Percentiles rank a stretch among this genome's conserved stretches.
Evolutionary conservation across 1,139 yeast genomes (phyloP).

Genomic region (Zygosaccharomyces sapae): DNA sequence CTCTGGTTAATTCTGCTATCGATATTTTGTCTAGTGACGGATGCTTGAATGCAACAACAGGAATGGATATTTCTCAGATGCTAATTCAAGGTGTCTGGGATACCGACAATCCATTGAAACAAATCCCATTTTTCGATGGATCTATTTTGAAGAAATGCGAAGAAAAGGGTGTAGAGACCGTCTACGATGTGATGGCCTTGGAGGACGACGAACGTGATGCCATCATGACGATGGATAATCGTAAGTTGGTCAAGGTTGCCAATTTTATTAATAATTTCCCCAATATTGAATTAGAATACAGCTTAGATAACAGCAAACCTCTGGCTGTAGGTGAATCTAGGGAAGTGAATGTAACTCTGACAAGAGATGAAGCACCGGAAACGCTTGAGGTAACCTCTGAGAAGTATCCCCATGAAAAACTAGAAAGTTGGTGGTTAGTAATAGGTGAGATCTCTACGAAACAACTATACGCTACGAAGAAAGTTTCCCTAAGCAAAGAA

Average conservation of each 20-base stretch:
- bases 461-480: conserved; percentile 71
- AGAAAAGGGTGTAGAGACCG: conserved; percentile 56
- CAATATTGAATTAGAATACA: conserved; percentile 65
- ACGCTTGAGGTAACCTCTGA: conserved; percentile 56
- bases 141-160: conserved; percentile 57
- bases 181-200: conserved; percentile 78
- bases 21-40: conserved; percentile 83
- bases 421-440: conserved; percentile 86
- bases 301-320: conserved; percentile 40
- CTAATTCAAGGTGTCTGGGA: conserved; percentile 85
- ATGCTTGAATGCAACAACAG: conserved; percentile 66
- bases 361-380: conserved; percentile 75
- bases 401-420: conserved; percentile 52
- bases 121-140: conserved; percentile 65
- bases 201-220: conserved; percentile 75
- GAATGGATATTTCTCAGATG: conserved; percentile 90
- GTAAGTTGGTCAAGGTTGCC: conserved; percentile 60
- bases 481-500: conserved; percentile 53
- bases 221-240: conserved; percentile 52
- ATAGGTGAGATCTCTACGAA: conserved; percentile 61
- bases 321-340: conserved; percentile 46
- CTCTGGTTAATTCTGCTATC: conserved; percentile 60
- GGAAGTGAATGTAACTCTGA: conserved; percentile 49
- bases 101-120: conserved; percentile 71
- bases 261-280: conserved; percentile 88